Evolutionary conservation across 176 grass and related monocot species (phyloP), one percentile per base, ranked within the genome.

Genomic region (Oryza glumipatula): DNA sequence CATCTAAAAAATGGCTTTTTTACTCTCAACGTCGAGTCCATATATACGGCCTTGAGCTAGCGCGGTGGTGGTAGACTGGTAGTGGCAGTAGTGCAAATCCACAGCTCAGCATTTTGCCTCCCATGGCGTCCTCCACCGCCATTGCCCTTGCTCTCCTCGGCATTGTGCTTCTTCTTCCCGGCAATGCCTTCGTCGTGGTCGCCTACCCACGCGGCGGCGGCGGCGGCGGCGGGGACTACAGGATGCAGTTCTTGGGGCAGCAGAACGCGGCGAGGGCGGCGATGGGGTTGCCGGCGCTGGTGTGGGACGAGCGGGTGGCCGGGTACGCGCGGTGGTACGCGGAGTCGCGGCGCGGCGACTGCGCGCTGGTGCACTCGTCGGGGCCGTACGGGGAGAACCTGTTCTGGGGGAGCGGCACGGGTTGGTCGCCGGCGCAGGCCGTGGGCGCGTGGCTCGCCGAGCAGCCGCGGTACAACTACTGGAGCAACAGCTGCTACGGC

Each of bases 321-420:
- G 38, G 68, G 6, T 92, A 93, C 77, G 95, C 95, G 67, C 83
- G 77, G 76, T 63, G 52, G 86, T 97, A 93, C 60, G 95, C 92
- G 4, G 60, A 89, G 58, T 32, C 86, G 39, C 73, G 92, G 26
- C 83, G 88, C 68, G 82, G 83, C 14, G 92, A 97, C 86, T 97
- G 95, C 84, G 78, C 89, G 38, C 88, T 97, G 86, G 85, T 65
- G 70, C 95, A 97, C 82, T 97, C 95, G 44, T 68, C 78, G 73
- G 86, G 88, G 19, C 83, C 83, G 3, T 97, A 97, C 81, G 95
- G 95, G 8, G 95, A 97, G 90, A 97, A 97, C 88, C 79, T 97
- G 21, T 97, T 94, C 88, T 92, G 90, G 92, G 95, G 95, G 46
- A 91, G 90, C 72, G 95, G 92, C 24, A 61, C 58, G 1, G 88